Conservation (phyloP, 805 yeast genomes). For the Soucietia sequanensis region DNA sequence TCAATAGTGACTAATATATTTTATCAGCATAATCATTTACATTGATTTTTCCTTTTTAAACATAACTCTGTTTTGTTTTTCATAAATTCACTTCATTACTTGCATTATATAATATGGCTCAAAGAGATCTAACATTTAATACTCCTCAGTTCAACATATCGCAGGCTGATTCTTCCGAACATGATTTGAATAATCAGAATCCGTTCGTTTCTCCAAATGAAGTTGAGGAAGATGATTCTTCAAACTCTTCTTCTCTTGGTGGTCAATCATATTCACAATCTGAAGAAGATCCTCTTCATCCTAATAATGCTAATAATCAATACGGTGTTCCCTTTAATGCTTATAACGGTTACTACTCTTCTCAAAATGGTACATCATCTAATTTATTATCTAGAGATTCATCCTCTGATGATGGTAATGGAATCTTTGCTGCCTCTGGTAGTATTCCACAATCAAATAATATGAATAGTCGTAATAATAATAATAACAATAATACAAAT, state of each 20-base stretch:
- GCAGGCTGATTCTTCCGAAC: slow-evolving; percentile 11
- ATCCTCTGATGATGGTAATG: slow-evolving; percentile 9
- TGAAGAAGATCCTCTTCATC: too few relatives aligned
- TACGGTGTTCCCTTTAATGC: slow-evolving; percentile 39
- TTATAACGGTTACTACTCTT: slow-evolving; percentile 39
- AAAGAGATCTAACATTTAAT: slow-evolving; percentile 34
- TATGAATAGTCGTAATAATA: too few relatives aligned
- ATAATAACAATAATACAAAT: too few relatives aligned
- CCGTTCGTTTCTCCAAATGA: slow-evolving; percentile 3
- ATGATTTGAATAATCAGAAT: slow-evolving; percentile 1
- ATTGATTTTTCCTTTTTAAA: too few relatives aligned
- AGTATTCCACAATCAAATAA: too few relatives aligned
- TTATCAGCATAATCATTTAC: too few relatives aligned
- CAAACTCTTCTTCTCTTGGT: slow-evolving; percentile 33
- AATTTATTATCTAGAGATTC: slow-evolving; percentile 27
- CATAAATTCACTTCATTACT: too few relatives aligned
- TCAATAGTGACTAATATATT: too few relatives aligned
- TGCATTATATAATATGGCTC: slow-evolving; percentile 8
- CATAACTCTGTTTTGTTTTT: too few relatives aligned
- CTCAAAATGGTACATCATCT: slow-evolving; percentile 40
- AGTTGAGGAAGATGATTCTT: slow-evolving; percentile 15
- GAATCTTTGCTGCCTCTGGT: slow-evolving; percentile 8
- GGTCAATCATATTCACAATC: slow-evolving; percentile 43
- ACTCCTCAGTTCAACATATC: slow-evolving; percentile 10
- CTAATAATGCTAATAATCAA: slow-evolving; percentile 7